phyloP scores from a whole-genome alignment of 495 filamentous ascomycete species.

The Tetracladium setigerum region DNA sequence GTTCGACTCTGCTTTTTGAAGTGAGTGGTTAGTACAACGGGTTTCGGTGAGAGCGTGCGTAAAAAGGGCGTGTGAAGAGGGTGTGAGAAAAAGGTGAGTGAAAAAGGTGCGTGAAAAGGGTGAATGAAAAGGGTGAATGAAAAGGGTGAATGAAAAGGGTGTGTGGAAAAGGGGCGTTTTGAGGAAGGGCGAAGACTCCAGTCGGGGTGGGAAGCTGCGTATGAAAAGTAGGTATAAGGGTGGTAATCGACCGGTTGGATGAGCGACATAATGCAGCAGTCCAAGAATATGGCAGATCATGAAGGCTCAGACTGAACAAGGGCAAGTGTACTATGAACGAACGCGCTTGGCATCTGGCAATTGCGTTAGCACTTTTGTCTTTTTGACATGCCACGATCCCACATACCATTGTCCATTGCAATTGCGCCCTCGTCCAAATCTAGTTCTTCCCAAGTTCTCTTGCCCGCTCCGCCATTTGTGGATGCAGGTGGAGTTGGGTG shows the following conservation, averaged over 20 bases:
- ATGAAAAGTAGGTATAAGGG: not conserved
- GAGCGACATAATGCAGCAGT: not conserved
- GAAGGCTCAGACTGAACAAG: too few relatives aligned
- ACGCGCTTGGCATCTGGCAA: conserved; percentile 20
- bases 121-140: too few relatives aligned
- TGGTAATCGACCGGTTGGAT: not conserved
- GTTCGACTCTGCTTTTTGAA: conserved; percentile 2
- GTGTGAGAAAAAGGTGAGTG: too few relatives aligned
- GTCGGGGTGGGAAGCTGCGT: too few relatives aligned
- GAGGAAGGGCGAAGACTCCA: too few relatives aligned
- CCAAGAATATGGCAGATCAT: not conserved
- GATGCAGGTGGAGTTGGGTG: not conserved
- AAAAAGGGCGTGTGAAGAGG: too few relatives aligned
- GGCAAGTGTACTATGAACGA: conserved; percentile 11
- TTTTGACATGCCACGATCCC: not conserved
- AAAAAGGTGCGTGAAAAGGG: too few relatives aligned
- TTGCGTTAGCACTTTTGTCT: conserved; percentile 5
- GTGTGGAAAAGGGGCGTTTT: too few relatives aligned
- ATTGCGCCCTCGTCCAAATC: conserved; percentile 12
- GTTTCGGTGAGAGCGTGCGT: too few relatives aligned
- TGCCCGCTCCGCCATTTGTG: conserved; percentile 5
- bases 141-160: too few relatives aligned
- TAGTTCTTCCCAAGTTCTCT: conserved; percentile 16
- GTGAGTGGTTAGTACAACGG: conserved; percentile 11
- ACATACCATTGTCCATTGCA: conserved; percentile 9